A percentile compares a stretch with the other conserved stretches of the same genome.
These are phyloP conservation scores for Rhodosporidiobolus sp. DNA, from an alignment of 768 basidiomycete species.

Conservation along the genomic window DNA sequence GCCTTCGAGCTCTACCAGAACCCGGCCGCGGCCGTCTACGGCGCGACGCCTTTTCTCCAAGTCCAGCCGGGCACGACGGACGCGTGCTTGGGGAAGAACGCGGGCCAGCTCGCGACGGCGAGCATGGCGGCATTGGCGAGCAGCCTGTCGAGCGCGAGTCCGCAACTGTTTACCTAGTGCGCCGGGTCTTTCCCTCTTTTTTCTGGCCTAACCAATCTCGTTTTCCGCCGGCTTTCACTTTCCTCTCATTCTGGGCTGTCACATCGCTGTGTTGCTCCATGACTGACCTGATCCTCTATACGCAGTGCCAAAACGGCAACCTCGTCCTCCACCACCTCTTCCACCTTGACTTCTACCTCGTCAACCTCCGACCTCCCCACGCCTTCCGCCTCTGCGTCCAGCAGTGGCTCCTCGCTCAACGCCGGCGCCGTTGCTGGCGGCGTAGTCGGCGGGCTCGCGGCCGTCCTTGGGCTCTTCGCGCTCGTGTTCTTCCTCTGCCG, in stretches of 20 bases:
- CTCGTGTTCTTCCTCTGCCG: not conserved
- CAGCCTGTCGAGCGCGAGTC: not conserved
- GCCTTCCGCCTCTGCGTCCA: not conserved
- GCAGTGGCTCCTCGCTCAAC: not conserved
- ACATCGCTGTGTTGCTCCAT: not conserved
- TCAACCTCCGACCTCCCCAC: not conserved
- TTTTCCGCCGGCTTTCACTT: no score
- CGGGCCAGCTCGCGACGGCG: not conserved
- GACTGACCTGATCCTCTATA: not conserved
- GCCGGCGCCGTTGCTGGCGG: conserved; percentile 8
- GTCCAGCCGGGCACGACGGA: conserved; percentile 16
- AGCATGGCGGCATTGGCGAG: not conserved
- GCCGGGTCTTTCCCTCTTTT: not conserved
- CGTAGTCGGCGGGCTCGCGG: not conserved
- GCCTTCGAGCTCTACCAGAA: not conserved
- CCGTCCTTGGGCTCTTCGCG: not conserved
- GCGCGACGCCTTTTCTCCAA: not conserved
- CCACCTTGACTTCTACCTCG: not conserved
- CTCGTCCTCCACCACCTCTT: not conserved
- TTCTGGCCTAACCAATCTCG: no score
- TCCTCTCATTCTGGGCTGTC: not conserved
- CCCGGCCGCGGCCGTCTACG: not conserved
- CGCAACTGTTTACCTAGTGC: conserved; percentile 4
- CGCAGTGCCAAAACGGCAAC: not conserved
- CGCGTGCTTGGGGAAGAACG: conserved; percentile 3